Percentiles rank a stretch among this genome's conserved stretches.
phyloP scores from a whole-genome alignment of 2,329 filamentous ascomycete genomes.

The Lachnellula cervina region DNA sequence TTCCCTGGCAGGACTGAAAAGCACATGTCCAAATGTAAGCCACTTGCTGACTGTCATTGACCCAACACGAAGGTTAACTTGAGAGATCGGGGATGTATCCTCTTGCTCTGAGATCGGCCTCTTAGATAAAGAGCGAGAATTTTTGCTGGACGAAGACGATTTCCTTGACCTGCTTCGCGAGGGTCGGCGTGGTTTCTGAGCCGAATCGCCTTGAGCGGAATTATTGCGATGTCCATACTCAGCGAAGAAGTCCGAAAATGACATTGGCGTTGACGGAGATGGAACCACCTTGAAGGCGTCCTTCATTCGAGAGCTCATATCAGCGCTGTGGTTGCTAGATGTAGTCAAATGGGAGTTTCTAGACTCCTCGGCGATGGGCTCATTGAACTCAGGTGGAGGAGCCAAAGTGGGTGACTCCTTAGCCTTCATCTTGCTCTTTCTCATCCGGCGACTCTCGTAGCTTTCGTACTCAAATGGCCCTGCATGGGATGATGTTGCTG shows the following conservation, averaged over 20 bases:
- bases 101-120: conserved; percentile 33
- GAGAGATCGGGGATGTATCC: conserved; percentile 59
- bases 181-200: conserved; percentile 1
- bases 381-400: conserved; percentile 14
- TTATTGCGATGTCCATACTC: conserved; percentile 38
- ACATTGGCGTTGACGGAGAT: conserved; percentile 41
- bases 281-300: conserved; percentile 41
- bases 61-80: conserved; percentile 72
- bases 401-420: conserved; percentile 23
- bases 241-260: conserved; percentile 39
- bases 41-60: conserved; percentile 85
- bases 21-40: conserved; percentile 77
- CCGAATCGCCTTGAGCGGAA: conserved; percentile 10
- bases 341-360: conserved; percentile 29
- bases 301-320: conserved; percentile 49
- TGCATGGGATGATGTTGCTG: conserved; percentile 52
- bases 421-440: conserved; percentile 19
- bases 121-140: conserved; percentile 19
- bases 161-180: conserved; percentile 18
- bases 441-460: conserved; percentile 33
- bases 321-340: conserved; percentile 50
- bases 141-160: conserved; percentile 18
- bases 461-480: conserved; percentile 52
- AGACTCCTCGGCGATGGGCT: conserved; percentile 6
- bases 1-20: conserved; percentile 75